Evolutionary conservation across 1,284 basidiomycete species (phyloP).

Genomic region (Sporisorium graminicola): DNA sequence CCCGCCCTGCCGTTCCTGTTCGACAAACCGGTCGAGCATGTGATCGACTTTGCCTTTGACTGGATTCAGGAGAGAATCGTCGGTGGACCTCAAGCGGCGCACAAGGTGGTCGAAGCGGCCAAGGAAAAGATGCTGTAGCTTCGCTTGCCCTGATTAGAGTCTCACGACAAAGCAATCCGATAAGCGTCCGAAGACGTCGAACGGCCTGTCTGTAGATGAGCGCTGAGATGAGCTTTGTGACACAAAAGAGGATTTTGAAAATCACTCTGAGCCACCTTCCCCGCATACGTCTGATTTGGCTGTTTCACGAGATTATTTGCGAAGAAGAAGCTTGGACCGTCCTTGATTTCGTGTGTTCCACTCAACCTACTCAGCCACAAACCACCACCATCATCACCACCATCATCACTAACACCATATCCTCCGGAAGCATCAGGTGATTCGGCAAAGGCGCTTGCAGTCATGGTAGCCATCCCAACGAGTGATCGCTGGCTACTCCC

Average conservation of each 20-base stretch:
- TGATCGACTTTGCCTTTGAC: conserved; percentile 72
- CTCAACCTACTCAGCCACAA: neutral
- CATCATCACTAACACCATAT: neutral
- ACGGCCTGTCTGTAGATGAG: neutral
- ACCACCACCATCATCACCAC: neutral
- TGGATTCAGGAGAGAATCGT: conserved; percentile 66
- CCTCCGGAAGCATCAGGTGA: neutral
- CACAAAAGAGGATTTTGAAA: neutral
- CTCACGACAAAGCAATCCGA: neutral
- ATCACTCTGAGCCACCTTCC: neutral
- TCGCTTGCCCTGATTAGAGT: neutral
- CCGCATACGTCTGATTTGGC: neutral
- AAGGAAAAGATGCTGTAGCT: conserved; percentile 42
- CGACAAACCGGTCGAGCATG: conserved; percentile 72
- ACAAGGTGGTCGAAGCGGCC: conserved; percentile 28
- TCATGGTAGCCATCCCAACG: neutral
- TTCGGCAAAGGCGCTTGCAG: neutral
- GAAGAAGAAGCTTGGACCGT: neutral
- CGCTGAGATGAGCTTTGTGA: neutral
- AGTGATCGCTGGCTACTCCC: neutral
- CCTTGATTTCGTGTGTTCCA: neutral
- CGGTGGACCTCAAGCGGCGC: conserved; percentile 27
- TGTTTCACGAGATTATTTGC: neutral
- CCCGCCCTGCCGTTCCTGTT: conserved; percentile 58
- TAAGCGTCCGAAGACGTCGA: neutral